Conservation (phyloP, 306 rosid species). For the Ammopiptanthus mongolicus region DNA sequence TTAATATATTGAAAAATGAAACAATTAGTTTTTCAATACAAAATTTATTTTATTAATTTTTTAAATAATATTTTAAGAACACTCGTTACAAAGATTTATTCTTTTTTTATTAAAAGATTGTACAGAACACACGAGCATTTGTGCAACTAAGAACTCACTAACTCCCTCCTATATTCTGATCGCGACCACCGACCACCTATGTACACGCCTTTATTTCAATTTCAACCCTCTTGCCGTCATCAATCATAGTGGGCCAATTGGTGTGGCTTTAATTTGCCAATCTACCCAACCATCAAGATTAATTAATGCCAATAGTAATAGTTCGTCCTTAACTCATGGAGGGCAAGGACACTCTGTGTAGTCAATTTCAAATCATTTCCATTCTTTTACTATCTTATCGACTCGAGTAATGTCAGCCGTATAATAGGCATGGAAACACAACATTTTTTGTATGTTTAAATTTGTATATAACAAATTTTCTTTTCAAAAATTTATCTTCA, state of each 20-base stretch:
- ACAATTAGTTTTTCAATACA: too few relatives aligned
- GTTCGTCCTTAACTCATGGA: not conserved
- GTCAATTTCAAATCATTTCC: constrained; percentile 20
- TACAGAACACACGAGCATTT: not conserved
- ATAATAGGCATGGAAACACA: not conserved
- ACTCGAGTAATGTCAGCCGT: not conserved
- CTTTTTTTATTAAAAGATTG: not conserved
- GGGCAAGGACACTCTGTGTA: not conserved
- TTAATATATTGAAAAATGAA: too few relatives aligned
- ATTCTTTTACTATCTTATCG: not conserved
- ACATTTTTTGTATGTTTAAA: not conserved
- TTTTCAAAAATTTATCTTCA: not conserved
- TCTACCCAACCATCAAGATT: constrained; percentile 3
- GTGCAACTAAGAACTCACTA: not conserved
- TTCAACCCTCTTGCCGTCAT: not conserved
- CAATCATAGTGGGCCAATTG: constrained; percentile 1
- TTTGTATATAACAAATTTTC: not conserved
- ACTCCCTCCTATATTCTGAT: not conserved
- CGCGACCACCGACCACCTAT: not conserved
- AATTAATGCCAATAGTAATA: not conserved
- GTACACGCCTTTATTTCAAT: not conserved
- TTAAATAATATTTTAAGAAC: too few relatives aligned
- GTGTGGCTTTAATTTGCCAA: constrained; percentile 21
- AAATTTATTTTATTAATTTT: too few relatives aligned
- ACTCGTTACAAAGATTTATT: not conserved